A percentile compares a stretch with the other conserved stretches of the same genome.
Evolutionary conservation across 495 filamentous ascomycete genomes (phyloP).

Genomic region (Choiromyces venosus): DNA sequence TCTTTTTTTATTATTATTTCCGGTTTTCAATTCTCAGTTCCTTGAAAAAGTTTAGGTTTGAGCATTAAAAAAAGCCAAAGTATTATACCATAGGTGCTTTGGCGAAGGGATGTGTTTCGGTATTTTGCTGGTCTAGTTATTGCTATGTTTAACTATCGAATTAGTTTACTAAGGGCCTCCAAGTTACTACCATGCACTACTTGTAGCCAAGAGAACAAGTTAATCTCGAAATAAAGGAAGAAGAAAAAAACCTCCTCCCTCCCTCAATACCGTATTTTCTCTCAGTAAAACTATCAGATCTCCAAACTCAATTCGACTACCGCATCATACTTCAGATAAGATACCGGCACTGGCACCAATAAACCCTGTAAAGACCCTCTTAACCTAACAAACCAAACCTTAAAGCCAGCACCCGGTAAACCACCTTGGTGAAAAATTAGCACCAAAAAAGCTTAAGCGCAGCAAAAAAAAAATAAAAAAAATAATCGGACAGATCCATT

Average conservation of each 20-base stretch:
- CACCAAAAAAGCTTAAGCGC: not conserved
- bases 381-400: not conserved
- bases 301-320: not conserved
- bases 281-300: not conserved
- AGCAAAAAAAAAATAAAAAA: too few species aligned
- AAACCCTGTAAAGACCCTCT: not conserved
- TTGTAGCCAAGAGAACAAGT: not conserved
- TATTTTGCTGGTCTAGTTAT: not conserved
- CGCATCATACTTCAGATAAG: not conserved
- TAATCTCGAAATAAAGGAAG: not conserved
- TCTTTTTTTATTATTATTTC: not conserved
- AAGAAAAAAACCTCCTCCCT: not conserved
- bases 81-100: not conserved
- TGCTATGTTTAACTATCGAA: not conserved
- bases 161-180: not conserved
- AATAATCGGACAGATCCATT: not conserved
- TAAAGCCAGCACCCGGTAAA: not conserved
- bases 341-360: too few species aligned
- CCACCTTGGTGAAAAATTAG: not conserved
- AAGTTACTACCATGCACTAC: not conserved
- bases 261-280: not conserved
- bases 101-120: not conserved
- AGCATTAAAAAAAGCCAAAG: conserved; percentile 13
- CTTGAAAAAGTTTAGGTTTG: conserved; percentile 1
- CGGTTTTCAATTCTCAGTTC: not conserved